Evolutionary conservation across 768 basidiomycete species (phyloP).

Genomic region (Lentinula lateritia): DNA sequence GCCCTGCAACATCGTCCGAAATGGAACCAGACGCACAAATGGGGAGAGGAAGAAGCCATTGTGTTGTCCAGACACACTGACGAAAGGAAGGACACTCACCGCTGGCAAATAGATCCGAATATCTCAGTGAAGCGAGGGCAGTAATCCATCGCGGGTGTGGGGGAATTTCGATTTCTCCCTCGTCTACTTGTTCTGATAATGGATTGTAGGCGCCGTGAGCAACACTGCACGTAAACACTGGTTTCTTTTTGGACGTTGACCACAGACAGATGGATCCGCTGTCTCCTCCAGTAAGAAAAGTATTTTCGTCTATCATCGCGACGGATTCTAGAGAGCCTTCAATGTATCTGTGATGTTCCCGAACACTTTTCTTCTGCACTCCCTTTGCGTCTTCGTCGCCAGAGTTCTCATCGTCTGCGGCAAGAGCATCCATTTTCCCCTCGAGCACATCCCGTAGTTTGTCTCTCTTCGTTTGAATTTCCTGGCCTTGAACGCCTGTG

Average conservation of each 20-base stretch:
- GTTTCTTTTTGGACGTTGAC: slow-evolving; percentile 92
- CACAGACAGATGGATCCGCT: slow-evolving; percentile 91
- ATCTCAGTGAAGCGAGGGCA: slow-evolving; percentile 72
- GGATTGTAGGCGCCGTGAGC: slow-evolving; percentile 80
- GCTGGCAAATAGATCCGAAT: slow-evolving; percentile 88
- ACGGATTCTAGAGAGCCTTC: slow-evolving; percentile 93
- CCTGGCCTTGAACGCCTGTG: background rate
- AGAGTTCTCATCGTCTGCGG: slow-evolving; percentile 41
- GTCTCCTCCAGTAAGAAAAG: slow-evolving; percentile 91
- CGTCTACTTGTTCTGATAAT: background rate
- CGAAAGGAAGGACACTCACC: slow-evolving; percentile 40
- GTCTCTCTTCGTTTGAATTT: slow-evolving; percentile 18
- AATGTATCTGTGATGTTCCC: slow-evolving; percentile 49
- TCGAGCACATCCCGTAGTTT: slow-evolving; percentile 72
- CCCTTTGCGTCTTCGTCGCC: slow-evolving; percentile 21
- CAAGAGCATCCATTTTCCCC: slow-evolving; percentile 62
- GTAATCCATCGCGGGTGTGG: slow-evolving; percentile 82
- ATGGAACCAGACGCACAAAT: background rate
- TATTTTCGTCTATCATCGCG: slow-evolving; percentile 92
- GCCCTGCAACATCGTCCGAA: background rate
- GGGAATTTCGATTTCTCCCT: background rate
- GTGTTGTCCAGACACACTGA: background rate
- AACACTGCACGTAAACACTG: slow-evolving; percentile 78
- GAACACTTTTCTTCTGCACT: slow-evolving; percentile 22
- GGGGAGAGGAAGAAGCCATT: too few relatives aligned